These are phyloP conservation scores for Wickerhamomyces chaumierensis DNA, from an alignment of 805 yeast genomes.

Conservation along the genomic window DNA sequence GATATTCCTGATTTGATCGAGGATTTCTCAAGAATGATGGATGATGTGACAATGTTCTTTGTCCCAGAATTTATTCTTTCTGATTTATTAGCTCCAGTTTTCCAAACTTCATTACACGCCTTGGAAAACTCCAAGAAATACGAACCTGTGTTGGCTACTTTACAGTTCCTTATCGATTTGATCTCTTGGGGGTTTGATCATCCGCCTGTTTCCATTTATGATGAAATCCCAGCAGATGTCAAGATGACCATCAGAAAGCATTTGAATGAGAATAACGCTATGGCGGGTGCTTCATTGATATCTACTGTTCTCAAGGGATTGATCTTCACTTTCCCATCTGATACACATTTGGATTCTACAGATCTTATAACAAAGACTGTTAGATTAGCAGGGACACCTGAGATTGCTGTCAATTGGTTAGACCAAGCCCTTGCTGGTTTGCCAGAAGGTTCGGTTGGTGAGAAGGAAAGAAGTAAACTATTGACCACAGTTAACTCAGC, in stretches of 20 bases:
- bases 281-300: constrained; percentile 40
- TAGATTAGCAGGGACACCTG: constrained; percentile 33
- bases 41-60: constrained; percentile 67
- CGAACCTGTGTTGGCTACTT: constrained; percentile 57
- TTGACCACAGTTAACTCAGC: constrained; percentile 46
- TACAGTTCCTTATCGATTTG: constrained; percentile 74
- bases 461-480: constrained; percentile 57
- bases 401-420: constrained; percentile 42
- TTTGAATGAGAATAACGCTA: constrained; percentile 21
- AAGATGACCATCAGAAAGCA: constrained; percentile 36
- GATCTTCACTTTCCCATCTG: constrained; percentile 58
- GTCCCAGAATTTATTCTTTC: constrained; percentile 39
- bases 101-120: constrained; percentile 48
- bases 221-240: constrained; percentile 43
- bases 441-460: constrained; percentile 53
- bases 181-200: constrained; percentile 73
- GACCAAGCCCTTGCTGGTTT: constrained; percentile 40
- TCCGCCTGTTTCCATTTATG: constrained; percentile 68
- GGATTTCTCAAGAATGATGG: constrained; percentile 75
- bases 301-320: constrained; percentile 51
- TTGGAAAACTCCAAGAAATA: constrained; percentile 44
- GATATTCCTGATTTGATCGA: constrained; percentile 54
- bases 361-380: constrained; percentile 60
- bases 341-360: constrained; percentile 61
- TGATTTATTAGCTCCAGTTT: constrained; percentile 37